A percentile compares a stretch with the other conserved stretches of the same genome.
phyloP scores from a whole-genome alignment of 116 monocot genomes.

The Cymodocea nodosa region DNA sequence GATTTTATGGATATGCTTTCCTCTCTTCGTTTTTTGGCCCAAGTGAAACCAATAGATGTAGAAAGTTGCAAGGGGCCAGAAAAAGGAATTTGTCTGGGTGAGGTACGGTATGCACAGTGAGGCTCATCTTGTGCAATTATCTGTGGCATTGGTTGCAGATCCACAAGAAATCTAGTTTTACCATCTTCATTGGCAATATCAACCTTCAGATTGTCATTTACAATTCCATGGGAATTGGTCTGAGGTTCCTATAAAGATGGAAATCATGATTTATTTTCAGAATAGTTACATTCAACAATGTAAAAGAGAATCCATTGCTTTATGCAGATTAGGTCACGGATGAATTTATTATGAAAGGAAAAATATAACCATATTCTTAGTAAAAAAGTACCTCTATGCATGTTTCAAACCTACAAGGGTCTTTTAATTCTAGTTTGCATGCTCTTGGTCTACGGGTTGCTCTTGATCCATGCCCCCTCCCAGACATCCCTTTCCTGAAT shows the following conservation, averaged over 20 bases:
- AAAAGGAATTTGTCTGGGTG: constrained; percentile 35
- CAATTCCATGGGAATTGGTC: constrained; percentile 12
- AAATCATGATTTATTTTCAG: background rate
- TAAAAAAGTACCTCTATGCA: constrained; percentile 37
- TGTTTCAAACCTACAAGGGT: constrained; percentile 18
- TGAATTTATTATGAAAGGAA: background rate
- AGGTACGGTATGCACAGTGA: constrained; percentile 13
- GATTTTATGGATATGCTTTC: constrained; percentile 13
- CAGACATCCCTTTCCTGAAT: constrained; percentile 37
- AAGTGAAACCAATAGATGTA: constrained; percentile 74
- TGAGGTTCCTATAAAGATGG: constrained; percentile 22
- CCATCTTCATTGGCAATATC: constrained; percentile 23
- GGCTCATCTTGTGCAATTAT: constrained; percentile 19
- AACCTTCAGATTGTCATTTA: constrained; percentile 13
- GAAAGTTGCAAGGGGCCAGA: constrained; percentile 58
- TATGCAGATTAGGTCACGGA: background rate
- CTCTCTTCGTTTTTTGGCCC: constrained; percentile 62
- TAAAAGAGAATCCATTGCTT: background rate
- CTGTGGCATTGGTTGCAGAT: constrained; percentile 40
- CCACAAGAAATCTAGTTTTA: constrained; percentile 32
- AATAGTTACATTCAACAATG: background rate
- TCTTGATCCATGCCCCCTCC: constrained; percentile 24
- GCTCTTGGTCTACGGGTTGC: constrained; percentile 37
- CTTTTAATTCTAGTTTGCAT: constrained; percentile 27
- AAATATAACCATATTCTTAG: background rate